phyloP scores from a whole-genome alignment of 2,329 filamentous ascomycete species.

The Kalmusia sp. region DNA sequence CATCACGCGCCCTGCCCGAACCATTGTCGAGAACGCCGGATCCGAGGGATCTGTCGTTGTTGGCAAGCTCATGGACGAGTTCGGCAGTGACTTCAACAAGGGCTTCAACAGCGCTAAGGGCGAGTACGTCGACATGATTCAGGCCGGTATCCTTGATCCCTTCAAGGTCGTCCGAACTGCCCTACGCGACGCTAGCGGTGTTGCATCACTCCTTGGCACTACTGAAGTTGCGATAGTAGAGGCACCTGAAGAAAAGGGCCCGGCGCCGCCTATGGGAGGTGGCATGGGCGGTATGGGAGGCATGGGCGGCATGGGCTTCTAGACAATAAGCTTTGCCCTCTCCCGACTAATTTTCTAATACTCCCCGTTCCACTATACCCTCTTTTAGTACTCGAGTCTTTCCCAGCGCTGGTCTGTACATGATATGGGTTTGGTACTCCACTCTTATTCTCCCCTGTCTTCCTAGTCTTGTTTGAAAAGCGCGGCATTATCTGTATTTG shows the following conservation, averaged over 20 bases:
- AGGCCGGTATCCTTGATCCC: constrained; percentile 94
- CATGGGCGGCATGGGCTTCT: constrained; percentile 69
- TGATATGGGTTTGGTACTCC: constrained; percentile 45
- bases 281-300: constrained; percentile 68
- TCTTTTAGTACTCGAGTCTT: constrained; percentile 38
- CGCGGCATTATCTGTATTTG: constrained; percentile 41
- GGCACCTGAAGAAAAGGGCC: constrained; percentile 87
- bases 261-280: constrained; percentile 53
- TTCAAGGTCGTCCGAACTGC: constrained; percentile 99
- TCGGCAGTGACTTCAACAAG: constrained; percentile 91
- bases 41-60: constrained; percentile 95
- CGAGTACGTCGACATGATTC: constrained; percentile 99
- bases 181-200: constrained; percentile 91
- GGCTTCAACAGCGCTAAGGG: constrained; percentile 96
- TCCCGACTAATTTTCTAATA: constrained; percentile 37
- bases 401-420: constrained; percentile 42
- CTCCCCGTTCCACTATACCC: constrained; percentile 41
- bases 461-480: constrained; percentile 39
- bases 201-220: constrained; percentile 94
- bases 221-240: constrained; percentile 98
- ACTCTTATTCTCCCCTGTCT: constrained; percentile 41
- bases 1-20: constrained; percentile 92
- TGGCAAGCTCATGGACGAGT: constrained; percentile 97
- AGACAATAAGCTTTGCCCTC: constrained; percentile 38
- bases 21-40: constrained; percentile 97